A percentile compares a stretch with the other conserved stretches of the same genome.
Conservation (phyloP, 805 yeast genomes). For the Wickerhamomyces alni region DNA sequence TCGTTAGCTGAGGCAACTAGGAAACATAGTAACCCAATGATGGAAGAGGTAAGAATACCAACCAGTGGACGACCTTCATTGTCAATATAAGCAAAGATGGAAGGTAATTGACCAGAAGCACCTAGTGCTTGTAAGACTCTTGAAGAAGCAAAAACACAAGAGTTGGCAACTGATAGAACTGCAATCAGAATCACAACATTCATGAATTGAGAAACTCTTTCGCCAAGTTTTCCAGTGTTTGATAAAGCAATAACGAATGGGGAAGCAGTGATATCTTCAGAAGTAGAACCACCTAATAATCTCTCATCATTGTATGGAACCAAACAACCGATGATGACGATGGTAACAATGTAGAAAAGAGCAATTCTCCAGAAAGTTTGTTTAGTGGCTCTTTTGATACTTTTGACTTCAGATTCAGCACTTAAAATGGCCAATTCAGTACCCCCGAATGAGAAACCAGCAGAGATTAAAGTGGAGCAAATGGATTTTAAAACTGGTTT, state of each 20-base stretch:
- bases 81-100: conserved; percentile 55
- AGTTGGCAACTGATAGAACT: conserved; percentile 68
- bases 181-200: conserved; percentile 66
- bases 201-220: conserved; percentile 56
- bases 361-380: conserved; percentile 82
- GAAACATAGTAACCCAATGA: conserved; percentile 54
- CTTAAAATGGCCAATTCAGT: conserved; percentile 70
- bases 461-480: conserved; percentile 66
- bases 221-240: conserved; percentile 53
- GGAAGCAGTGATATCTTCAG: conserved; percentile 62
- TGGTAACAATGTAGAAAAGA: conserved; percentile 59
- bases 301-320: conserved; percentile 58
- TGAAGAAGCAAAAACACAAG: conserved; percentile 63
- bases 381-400: conserved; percentile 53
- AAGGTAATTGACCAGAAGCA: conserved; percentile 58
- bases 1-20: conserved; percentile 46
- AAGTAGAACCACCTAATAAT: conserved; percentile 40
- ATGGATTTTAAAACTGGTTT: conserved; percentile 61
- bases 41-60: conserved; percentile 44
- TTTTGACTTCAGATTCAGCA: conserved; percentile 69
- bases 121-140: conserved; percentile 62
- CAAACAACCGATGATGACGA: conserved; percentile 54
- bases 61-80: conserved; percentile 63
- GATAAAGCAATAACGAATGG: conserved; percentile 73
- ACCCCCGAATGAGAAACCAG: conserved; percentile 74